Base-by-base conservation (phyloP, 768 basidiomycete species). In the Thelephora ganbajun region DNA sequence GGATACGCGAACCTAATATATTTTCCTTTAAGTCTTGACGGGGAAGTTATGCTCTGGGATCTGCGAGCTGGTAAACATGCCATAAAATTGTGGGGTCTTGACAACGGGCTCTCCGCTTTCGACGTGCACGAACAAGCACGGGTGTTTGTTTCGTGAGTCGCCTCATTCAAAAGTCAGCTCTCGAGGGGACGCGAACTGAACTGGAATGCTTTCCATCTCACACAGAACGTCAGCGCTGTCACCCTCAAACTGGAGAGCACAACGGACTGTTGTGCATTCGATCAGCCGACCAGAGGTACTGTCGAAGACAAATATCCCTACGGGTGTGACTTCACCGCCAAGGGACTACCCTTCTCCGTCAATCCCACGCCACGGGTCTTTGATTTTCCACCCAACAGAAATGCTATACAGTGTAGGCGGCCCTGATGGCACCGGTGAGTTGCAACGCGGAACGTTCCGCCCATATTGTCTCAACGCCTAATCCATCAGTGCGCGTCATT, bases 41-140 rank as follows among this genome's bases (percentile, higher is more conserved):
- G 96, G 0, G 80, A 87, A 56, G 83, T 96, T 36, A 85, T 85
- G 56, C 64, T 98, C 7, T 98, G 92, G 83, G 96, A 99, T 63
- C 66, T 86, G 26, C 80, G 96, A 47, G 72, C 74, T 4, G 59
- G 68, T 2, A 77, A 83, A 39, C 63, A 62, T 26, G 72, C 87
- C 5, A 58, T 76, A 11, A 69, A 77, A 44, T 72, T 74, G 35
- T 79, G 84, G 72, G 71, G 82, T 35, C 60, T 77, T 53, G 73
- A 76, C 1, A 64, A 77, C 26, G 91, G 92, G 9, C 67, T 97
- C 43, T 77, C 87, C 9, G 75, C 82, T 1, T 84, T 98, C 54
- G 91, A 96, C 53, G 80, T 88, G 1, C 96, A 99, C 63, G 69
- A 82, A 9, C 74, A 80, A 45, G 74, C 88, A 0, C 77, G 80